These are phyloP conservation scores for Chaetomiaceae sp. DNA, from an alignment of 2,329 filamentous ascomycete genomes.

Conservation along the genomic window DNA sequence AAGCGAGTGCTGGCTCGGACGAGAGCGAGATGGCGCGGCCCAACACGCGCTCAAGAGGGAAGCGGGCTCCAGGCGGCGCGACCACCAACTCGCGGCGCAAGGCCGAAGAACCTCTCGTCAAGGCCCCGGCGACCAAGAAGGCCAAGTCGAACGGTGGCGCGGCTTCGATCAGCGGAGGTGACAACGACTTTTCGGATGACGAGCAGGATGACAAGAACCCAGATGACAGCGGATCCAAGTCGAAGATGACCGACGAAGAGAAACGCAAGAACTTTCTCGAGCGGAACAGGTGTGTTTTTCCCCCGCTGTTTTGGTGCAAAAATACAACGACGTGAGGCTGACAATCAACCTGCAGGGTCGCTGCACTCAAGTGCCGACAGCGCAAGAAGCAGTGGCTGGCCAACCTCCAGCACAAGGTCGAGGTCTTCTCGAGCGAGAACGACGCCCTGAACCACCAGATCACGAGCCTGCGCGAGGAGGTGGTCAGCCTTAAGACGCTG, in stretches of 20 bases:
- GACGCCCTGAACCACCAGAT: slow-evolving; percentile 81
- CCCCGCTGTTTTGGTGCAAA: too few relatives aligned
- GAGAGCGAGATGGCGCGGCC: slow-evolving; percentile 64
- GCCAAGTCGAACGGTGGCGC: slow-evolving; percentile 48
- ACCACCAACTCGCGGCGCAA: slow-evolving; percentile 66
- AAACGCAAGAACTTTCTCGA: slow-evolving; percentile 98
- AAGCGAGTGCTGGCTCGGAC: slow-evolving; percentile 62
- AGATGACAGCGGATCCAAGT: slow-evolving; percentile 45
- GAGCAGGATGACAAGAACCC: slow-evolving; percentile 48
- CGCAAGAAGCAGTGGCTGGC: slow-evolving; percentile 98
- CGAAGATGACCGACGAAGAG: slow-evolving; percentile 96
- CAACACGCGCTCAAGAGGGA: slow-evolving; percentile 59
- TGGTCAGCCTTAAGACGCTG: slow-evolving; percentile 89
- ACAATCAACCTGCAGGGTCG: slow-evolving; percentile 56
- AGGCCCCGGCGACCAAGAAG: slow-evolving; percentile 64
- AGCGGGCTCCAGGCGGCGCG: slow-evolving; percentile 48
- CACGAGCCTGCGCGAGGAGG: slow-evolving; percentile 78
- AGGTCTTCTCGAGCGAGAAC: slow-evolving; percentile 87
- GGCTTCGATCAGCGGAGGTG: slow-evolving; percentile 17
- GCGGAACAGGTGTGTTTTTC: slow-evolving; percentile 77
- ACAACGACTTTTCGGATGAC: slow-evolving; percentile 30
- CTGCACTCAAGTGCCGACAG: slow-evolving; percentile 92
- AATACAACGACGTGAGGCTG: neutral
- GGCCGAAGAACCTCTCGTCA: slow-evolving; percentile 59
- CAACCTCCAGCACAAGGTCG: slow-evolving; percentile 90